Base-by-base conservation (phyloP, 345 rosid species). In the Linum usitatissimum region DNA sequence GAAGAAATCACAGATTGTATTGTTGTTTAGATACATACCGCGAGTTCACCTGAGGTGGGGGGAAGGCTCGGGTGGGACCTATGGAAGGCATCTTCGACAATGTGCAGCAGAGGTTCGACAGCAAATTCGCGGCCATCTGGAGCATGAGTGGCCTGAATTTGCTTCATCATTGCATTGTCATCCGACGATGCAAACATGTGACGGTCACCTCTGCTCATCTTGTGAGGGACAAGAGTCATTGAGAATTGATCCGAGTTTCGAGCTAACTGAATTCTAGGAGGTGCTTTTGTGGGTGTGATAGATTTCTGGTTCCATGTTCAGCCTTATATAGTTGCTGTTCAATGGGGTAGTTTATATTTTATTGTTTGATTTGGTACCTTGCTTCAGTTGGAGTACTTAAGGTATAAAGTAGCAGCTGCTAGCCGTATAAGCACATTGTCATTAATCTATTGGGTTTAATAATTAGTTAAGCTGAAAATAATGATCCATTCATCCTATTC, bases 121-220 rank as follows among this genome's bases (percentile, higher is more conserved):
- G 49, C 59, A 28, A 84, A 59, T 23, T 76, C 82, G 6, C 80
- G 70, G 64, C 76, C 86, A 68, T 78, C 83, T 15, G 88, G 85
- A 21, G 79, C 69, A 67, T 84, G 88, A n/a, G 83, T 84, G 65
- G 80, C 76, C 71, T 69, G 72, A 20, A 84, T 65, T 68, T 82
- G 86, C 77, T 68, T 86, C 77, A 77, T 55, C 79, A 82, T 79
- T 17, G 62, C 80, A 54, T 31, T 73, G 71, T 85, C 90, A 60
- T 85, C 90, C 0, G 90, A 76, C 36, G 84, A 48, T 5, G 85
- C 42, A 68, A 83, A 74, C 71, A 74, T 39, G 1, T 8, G 28
- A 28, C 71, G 67, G 2, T 74, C 65, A 4, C 62, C 30, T 30
- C 61, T 49, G 31, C 59, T 55, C 23, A 28, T 18, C 14, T 55